phyloP scores from a whole-genome alignment of 257 asterid genomes.

The Solanum megistacrolobum region DNA sequence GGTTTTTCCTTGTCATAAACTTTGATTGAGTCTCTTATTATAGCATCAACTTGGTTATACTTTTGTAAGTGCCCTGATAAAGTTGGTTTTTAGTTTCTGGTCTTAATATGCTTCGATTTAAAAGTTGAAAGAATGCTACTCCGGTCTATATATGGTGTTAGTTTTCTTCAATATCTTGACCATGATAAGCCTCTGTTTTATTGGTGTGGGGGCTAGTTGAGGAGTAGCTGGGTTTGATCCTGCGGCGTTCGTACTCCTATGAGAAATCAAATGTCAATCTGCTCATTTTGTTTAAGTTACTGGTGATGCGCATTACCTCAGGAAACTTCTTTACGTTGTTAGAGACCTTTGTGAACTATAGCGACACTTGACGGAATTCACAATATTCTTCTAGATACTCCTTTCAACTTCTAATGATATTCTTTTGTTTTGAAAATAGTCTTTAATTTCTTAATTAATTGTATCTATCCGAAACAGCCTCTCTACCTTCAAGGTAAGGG shows the following conservation, averaged over 20 bases:
- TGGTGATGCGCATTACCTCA: background rate
- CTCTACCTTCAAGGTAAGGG: background rate
- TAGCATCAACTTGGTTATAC: background rate
- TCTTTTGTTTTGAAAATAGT: background rate
- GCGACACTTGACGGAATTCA: background rate
- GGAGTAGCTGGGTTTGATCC: background rate
- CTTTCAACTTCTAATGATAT: background rate
- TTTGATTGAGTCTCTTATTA: background rate
- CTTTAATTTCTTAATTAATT: background rate
- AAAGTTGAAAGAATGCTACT: background rate
- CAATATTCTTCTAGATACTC: background rate
- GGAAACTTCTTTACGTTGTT: background rate
- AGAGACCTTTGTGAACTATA: background rate
- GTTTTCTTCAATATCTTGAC: background rate
- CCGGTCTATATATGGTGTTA: background rate
- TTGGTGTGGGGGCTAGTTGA: background rate
- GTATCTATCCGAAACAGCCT: background rate
- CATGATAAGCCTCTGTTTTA: background rate
- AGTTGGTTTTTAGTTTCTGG: background rate
- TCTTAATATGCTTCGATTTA: background rate
- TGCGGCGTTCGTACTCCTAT: background rate
- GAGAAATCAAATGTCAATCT: background rate
- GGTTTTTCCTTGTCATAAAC: background rate
- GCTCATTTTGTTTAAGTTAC: background rate
- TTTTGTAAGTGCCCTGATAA: background rate